Percentiles rank a stretch among this genome's conserved stretches.
Evolutionary conservation across 2,329 filamentous ascomycete genomes (phyloP).

Genomic region (Cordyceps tenuipes): DNA sequence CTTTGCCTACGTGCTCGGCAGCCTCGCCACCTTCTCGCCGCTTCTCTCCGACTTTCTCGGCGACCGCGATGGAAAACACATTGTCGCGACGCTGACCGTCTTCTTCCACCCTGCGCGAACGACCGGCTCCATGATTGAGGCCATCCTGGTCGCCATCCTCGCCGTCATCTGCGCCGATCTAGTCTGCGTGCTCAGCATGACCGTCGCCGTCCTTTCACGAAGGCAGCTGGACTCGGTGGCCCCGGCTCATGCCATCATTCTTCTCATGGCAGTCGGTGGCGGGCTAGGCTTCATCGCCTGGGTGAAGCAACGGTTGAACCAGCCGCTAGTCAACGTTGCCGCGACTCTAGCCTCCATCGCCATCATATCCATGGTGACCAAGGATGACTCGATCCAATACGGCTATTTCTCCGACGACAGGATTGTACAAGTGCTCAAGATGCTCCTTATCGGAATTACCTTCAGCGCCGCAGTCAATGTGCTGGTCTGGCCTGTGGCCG

Average conservation of each 20-base stretch:
- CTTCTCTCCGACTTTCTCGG: slow-evolving; percentile 67
- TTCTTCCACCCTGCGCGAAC: slow-evolving; percentile 90
- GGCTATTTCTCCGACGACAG: slow-evolving; percentile 76
- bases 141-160: slow-evolving; percentile 63
- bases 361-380: slow-evolving; percentile 83
- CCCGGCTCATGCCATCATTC: slow-evolving; percentile 68
- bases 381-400: slow-evolving; percentile 78
- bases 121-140: slow-evolving; percentile 83
- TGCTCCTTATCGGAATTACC: slow-evolving; percentile 69
- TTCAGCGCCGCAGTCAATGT: slow-evolving; percentile 68
- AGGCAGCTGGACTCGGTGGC: slow-evolving; percentile 55
- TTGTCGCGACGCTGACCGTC: slow-evolving; percentile 87
- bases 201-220: slow-evolving; percentile 72
- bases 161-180: slow-evolving; percentile 66
- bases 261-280: slow-evolving; percentile 77
- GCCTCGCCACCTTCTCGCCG: slow-evolving; percentile 75
- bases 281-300: slow-evolving; percentile 82
- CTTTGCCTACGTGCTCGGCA: slow-evolving; percentile 78
- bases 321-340: slow-evolving; percentile 74
- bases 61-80: slow-evolving; percentile 82
- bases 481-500: slow-evolving; percentile 69
- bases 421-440: slow-evolving; percentile 73
- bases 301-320: slow-evolving; percentile 72
- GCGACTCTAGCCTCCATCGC: slow-evolving; percentile 81
- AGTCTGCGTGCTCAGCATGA: slow-evolving; percentile 78